A percentile compares a stretch with the other conserved stretches of the same genome.
Evolutionary conservation across 2,329 filamentous ascomycete species (phyloP).

Genomic region (Coniochaeta sp.): DNA sequence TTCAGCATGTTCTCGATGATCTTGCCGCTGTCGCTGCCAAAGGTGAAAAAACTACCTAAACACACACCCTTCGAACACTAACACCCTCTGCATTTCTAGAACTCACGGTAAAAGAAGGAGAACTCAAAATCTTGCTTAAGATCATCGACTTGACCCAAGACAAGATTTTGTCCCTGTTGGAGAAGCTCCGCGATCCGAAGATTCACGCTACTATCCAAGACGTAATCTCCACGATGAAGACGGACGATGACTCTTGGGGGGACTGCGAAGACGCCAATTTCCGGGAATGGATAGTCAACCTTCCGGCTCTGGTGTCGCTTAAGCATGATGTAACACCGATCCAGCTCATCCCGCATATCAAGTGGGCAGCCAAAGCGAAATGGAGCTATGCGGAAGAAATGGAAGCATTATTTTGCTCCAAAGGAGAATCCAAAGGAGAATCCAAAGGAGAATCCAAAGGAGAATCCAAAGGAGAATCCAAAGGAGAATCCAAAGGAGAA

Average conservation of each 20-base stretch:
- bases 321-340: background rate
- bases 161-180: slow-evolving; percentile 10
- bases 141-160: slow-evolving; percentile 11
- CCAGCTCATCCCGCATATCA: background rate
- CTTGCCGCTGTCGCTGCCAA: slow-evolving; percentile 11
- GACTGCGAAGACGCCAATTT: background rate
- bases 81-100: background rate
- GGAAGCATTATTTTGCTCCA: slow-evolving; percentile 6
- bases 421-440: no score
- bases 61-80: background rate
- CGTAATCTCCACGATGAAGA: background rate
- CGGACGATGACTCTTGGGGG: background rate
- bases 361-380: slow-evolving; percentile 12
- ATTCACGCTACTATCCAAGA: background rate
- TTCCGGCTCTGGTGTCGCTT: background rate
- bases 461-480: no score
- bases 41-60: background rate
- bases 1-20: slow-evolving; percentile 12
- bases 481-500: background rate
- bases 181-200: slow-evolving; percentile 2
- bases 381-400: slow-evolving; percentile 9
- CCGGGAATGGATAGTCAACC: background rate
- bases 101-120: background rate
- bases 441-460: no score
- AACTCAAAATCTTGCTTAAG: slow-evolving; percentile 1